A percentile compares a stretch with the other conserved stretches of the same genome.
These are phyloP conservation scores for Nectriaceae sp. DNA, from an alignment of 2,329 filamentous ascomycete species.

Conservation along the genomic window DNA sequence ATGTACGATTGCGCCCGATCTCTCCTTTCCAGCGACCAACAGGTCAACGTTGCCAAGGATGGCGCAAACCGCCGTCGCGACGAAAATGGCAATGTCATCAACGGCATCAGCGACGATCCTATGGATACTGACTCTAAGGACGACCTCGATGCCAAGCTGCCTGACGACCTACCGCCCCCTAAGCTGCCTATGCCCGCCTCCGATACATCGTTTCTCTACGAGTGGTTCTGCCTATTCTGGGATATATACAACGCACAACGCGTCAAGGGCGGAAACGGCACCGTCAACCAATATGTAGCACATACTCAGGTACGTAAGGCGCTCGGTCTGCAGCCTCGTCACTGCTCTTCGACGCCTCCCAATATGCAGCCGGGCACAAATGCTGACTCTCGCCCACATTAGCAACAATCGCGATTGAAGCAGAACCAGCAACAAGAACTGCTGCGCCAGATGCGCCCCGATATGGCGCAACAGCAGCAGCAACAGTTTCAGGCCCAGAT, in stretches of 20 bases:
- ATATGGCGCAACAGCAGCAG: constrained; percentile 56
- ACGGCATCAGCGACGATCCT: constrained; percentile 70
- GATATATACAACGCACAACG: constrained; percentile 89
- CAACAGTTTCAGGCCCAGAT: constrained; percentile 59
- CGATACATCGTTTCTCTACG: constrained; percentile 85
- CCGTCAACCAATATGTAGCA: constrained; percentile 73
- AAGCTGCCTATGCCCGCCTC: constrained; percentile 64
- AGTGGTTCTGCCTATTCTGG: constrained; percentile 98
- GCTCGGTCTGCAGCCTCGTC: too few relatives aligned
- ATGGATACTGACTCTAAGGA: constrained; percentile 87
- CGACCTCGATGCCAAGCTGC: constrained; percentile 71
- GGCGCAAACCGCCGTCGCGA: constrained; percentile 69
- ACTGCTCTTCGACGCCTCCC: constrained; percentile 8
- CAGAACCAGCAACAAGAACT: constrained; percentile 78
- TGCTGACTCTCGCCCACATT: constrained; percentile 19
- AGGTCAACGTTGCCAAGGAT: constrained; percentile 67
- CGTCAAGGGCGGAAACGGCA: constrained; percentile 62
- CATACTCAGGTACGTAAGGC: constrained; percentile 72
- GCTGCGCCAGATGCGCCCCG: constrained; percentile 70
- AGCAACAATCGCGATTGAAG: constrained; percentile 70
- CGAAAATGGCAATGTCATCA: constrained; percentile 66
- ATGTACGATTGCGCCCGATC: constrained; percentile 83
- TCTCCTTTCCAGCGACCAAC: constrained; percentile 67
- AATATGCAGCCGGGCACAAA: constrained; percentile 16
- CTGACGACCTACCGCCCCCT: constrained; percentile 77